Evolutionary conservation across 2,329 filamentous ascomycete genomes (phyloP), one percentile per base, ranked within the genome.

Genomic region (Blastomyces gilchristii): DNA sequence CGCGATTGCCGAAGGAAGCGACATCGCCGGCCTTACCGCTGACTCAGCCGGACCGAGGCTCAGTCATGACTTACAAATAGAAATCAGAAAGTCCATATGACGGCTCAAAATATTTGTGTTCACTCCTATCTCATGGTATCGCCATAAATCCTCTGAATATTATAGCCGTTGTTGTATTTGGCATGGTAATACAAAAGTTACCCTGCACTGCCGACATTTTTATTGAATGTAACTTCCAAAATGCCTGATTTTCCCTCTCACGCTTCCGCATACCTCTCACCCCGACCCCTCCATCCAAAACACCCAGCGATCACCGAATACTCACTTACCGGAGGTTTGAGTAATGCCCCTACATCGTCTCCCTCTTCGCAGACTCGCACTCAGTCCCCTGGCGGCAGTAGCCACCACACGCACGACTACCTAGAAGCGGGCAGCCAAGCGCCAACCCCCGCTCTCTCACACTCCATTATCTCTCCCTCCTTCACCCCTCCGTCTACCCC

Each of bases 231-330:
- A 31, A 63, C 65, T 60, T 65, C 66, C 69, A 71, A 68, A 67
- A 84, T 84, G 82, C 75, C 80, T 56, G 78, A 82, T 63, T 76
- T 84, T 64, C 82, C 83, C n/a, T 79, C 81, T 49, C 81, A 83
- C 69, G 76, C 79, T 63, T 82, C 81, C 52, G 80, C 81, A 31
- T 75, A 76, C 65, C 75, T 83, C 62, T 71, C 79, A 62, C 75
- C 79, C 64, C 74, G 74, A 63, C 68, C 70, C 12, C 67, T 69
- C 64, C 68, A 68, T 61, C 69, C 69, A 41, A 62, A 65, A 31
- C 65, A 66, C 7, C 58, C 62, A 16, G n/a, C 54, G 5, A 62
- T 69, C 52, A 60, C 63, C 50, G 68, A 71, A 43, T 65, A 70
- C 54, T 67, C 71, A 25, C 64, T 74, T 65, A 63, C 62, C 45